Evolutionary conservation across 805 yeast species (phyloP).

Genomic region (Candida ficus): DNA sequence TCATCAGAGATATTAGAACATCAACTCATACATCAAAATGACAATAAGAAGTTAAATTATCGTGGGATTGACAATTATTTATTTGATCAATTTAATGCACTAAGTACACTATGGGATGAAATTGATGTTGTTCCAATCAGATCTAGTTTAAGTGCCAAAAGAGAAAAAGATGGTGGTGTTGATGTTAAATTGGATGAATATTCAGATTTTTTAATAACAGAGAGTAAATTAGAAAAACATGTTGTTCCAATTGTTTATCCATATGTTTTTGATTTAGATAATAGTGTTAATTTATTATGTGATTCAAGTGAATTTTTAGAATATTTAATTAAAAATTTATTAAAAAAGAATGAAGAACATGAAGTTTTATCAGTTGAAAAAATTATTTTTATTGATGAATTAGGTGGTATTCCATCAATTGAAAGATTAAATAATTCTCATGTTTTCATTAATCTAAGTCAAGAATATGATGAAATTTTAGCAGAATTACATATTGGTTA

Average conservation of each 20-base stretch:
- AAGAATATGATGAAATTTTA: conserved; percentile 65
- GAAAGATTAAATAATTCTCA: conserved; percentile 81
- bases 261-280: conserved; percentile 53
- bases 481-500: conserved; percentile 61
- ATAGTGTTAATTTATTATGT: conserved; percentile 35
- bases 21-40: conserved; percentile 6
- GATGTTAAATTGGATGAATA: not conserved
- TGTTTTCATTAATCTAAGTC: conserved; percentile 78
- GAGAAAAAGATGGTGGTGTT: not conserved
- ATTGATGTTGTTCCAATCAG: not conserved
- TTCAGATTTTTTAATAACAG: not conserved
- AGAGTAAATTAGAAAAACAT: not conserved
- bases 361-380: conserved; percentile 60
- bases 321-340: conserved; percentile 28
- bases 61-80: conserved; percentile 14
- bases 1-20: conserved; percentile 10
- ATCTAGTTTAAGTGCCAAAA: not conserved
- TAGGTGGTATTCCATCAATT: conserved; percentile 88
- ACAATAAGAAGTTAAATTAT: conserved; percentile 15
- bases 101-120: not conserved
- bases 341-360: conserved; percentile 19
- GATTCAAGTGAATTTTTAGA: conserved; percentile 37
- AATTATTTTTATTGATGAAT: conserved; percentile 67
- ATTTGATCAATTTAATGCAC: conserved; percentile 16
- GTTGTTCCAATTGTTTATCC: conserved; percentile 54